Conservation (phyloP, 495 filamentous ascomycete genomes). For the Hypoxylon fuscum region DNA sequence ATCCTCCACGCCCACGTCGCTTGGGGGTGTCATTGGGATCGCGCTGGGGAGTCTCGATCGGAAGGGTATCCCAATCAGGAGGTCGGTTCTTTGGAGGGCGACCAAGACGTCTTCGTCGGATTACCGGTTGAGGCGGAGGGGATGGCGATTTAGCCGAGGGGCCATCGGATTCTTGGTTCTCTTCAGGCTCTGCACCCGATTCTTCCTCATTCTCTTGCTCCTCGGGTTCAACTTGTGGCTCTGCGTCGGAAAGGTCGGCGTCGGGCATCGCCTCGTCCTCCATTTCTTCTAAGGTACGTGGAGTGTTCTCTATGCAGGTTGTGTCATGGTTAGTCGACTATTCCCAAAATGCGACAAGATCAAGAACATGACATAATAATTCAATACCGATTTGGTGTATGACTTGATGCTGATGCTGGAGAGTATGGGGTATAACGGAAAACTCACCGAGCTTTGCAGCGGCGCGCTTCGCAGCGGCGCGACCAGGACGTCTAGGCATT, state of each 20-base stretch:
- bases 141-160: slow-evolving; percentile 54
- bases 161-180: slow-evolving; percentile 42
- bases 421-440: not conserved
- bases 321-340: slow-evolving; percentile 1
- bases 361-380: too few relatives aligned
- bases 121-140: slow-evolving; percentile 66
- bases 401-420: not conserved
- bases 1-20: slow-evolving; percentile 74
- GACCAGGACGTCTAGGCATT: slow-evolving; percentile 52
- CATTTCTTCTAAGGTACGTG: slow-evolving; percentile 55
- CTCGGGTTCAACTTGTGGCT: slow-evolving; percentile 48
- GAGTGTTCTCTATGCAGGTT: slow-evolving; percentile 57
- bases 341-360: not conserved
- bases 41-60: slow-evolving; percentile 64
- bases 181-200: slow-evolving; percentile 43
- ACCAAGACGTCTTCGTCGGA: slow-evolving; percentile 80
- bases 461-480: slow-evolving; percentile 56
- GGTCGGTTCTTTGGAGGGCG: slow-evolving; percentile 86
- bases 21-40: slow-evolving; percentile 66
- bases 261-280: slow-evolving; percentile 63
- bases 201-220: slow-evolving; percentile 53
- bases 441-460: slow-evolving; percentile 57
- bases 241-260: slow-evolving; percentile 52
- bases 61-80: slow-evolving; percentile 72
- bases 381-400: not conserved